Evolutionary conservation across 164 flowering plant species (phyloP), one percentile per base, ranked within the genome.

Genomic region (Buxus sempervirens): DNA sequence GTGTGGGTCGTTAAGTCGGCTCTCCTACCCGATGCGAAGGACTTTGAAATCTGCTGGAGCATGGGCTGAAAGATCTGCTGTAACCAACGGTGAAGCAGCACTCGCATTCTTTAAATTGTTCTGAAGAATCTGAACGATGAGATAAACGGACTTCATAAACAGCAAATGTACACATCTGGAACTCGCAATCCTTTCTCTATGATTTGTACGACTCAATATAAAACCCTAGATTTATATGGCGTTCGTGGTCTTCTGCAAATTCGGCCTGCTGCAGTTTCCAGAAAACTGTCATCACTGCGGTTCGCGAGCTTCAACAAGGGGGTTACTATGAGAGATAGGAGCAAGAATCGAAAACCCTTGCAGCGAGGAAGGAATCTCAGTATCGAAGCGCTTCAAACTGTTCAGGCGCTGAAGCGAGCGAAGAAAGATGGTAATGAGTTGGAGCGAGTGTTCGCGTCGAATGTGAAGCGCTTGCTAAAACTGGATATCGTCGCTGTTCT

Each of bases 381-480:
- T 78, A 85, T 78, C 70, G 93, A 91, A 75, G 91, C 93, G 22
- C 88, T 91, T 60, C 95, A 91, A 63, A 72, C 95, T 1, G 80
- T 86, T 58, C 95, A 91, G 71, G 73, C 88, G 2, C 69, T 91
- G 68, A 91, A 86, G 81, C 83, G 88, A 58, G 77, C 85, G 2
- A 78, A 77, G 64, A 69, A 49, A 20, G 78, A 80, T 24, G 24
- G 19, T 4, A 36, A 12, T 19, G 54, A 58, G 14, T 60, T 84
- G 59, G 79, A 79, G 27, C 76, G 55, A 28, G 87, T 73, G 2
- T 70, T 85, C 38, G 67, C 71, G 38, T 73, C 76, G 38, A 81
- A 79, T 63, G 69, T 89, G 73, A 68, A 76, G 64, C 80, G 97
- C 18, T 72, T 91, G 65, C 42, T 91, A 27, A 87, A 86, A 80